Conservation (phyloP, 176 grass and related monocot genomes). For the Rhynchospora pubera region DNA sequence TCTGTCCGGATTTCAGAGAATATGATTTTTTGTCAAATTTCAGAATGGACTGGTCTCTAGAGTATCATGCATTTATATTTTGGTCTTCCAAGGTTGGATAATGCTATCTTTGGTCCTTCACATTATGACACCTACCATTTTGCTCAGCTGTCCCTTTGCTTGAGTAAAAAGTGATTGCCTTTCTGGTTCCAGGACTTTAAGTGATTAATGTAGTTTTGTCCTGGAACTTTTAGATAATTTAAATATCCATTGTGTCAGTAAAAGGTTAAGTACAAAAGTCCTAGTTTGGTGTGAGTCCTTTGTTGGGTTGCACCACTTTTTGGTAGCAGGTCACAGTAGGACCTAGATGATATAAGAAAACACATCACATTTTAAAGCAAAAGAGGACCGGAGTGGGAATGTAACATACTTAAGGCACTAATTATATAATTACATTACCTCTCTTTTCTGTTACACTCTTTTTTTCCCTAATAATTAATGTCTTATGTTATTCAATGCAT, state of each 20-base stretch:
- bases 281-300: neutral
- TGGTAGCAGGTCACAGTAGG: neutral
- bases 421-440: neutral
- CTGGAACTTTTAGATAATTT: neutral
- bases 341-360: neutral
- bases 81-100: neutral
- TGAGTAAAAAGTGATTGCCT: slow-evolving; percentile 1
- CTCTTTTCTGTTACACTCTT: neutral
- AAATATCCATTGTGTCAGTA: neutral
- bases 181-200: neutral
- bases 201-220: neutral
- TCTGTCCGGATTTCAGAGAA: neutral
- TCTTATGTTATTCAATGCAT: neutral
- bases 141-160: neutral
- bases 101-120: neutral
- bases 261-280: neutral
- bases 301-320: neutral
- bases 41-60: neutral
- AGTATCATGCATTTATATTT: neutral
- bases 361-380: neutral
- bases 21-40: too few relatives aligned
- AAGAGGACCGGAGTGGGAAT: neutral
- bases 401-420: neutral
- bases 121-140: neutral
- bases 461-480: neutral